phyloP scores from a whole-genome alignment of 2,329 filamentous ascomycete genomes.

The Beauveria varroae region DNA sequence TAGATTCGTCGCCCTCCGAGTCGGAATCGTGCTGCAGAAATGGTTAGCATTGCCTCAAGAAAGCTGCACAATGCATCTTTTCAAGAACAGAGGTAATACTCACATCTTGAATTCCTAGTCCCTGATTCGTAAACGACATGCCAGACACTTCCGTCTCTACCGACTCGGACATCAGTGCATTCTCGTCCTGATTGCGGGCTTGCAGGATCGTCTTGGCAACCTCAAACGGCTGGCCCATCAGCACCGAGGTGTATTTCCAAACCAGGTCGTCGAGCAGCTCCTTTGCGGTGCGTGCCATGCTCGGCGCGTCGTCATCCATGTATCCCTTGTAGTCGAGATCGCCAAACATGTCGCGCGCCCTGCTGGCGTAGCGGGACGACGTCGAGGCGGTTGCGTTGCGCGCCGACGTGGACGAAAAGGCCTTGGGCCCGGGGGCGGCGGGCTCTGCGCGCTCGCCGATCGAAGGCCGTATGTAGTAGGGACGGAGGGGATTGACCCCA shows the following conservation, averaged over 20 bases:
- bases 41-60: not conserved
- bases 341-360: slow-evolving; percentile 77
- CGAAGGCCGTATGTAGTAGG: slow-evolving; percentile 60
- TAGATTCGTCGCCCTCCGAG: slow-evolving; percentile 68
- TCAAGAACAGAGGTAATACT: slow-evolving; percentile 9
- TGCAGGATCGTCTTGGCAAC: slow-evolving; percentile 92
- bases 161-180: slow-evolving; percentile 24
- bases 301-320: slow-evolving; percentile 67
- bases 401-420: slow-evolving; percentile 34
- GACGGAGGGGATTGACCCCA: slow-evolving; percentile 56
- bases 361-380: slow-evolving; percentile 40
- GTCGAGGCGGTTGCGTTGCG: slow-evolving; percentile 34
- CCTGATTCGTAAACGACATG: slow-evolving; percentile 25
- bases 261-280: slow-evolving; percentile 75
- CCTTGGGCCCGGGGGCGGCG: slow-evolving; percentile 32
- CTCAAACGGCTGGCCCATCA: slow-evolving; percentile 93
- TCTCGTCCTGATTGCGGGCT: slow-evolving; percentile 52
- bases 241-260: slow-evolving; percentile 84
- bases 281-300: slow-evolving; percentile 65
- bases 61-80: not conserved
- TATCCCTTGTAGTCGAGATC: slow-evolving; percentile 92
- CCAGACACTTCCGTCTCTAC: slow-evolving; percentile 17
- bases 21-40: slow-evolving; percentile 45
- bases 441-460: slow-evolving; percentile 40
- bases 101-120: slow-evolving; percentile 30